These are phyloP conservation scores for Cercis canadensis DNA, from an alignment of 306 rosid genomes.

Conservation along the genomic window DNA sequence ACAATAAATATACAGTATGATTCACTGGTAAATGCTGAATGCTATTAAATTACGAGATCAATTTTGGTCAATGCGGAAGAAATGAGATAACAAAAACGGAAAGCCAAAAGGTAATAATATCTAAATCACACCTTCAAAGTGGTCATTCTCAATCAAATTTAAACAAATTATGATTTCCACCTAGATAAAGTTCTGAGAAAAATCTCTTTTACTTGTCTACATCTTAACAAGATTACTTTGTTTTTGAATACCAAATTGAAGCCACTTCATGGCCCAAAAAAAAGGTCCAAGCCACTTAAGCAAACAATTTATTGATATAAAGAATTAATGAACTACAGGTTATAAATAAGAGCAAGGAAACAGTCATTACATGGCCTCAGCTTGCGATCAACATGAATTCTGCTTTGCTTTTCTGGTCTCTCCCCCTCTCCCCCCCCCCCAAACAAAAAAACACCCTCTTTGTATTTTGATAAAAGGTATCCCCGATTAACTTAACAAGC, in stretches of 20 bases:
- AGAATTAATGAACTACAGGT: no score
- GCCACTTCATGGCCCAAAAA: no score
- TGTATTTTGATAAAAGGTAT: no score
- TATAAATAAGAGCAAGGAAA: no score
- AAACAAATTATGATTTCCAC: no score
- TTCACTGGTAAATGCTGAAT: background rate
- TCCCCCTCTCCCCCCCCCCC: no score
- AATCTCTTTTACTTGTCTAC: conserved; percentile 2
- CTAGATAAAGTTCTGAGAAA: no score
- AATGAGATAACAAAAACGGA: conserved; percentile 13
- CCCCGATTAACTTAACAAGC: background rate
- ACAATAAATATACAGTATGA: conserved; percentile 17
- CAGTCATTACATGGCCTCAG: background rate
- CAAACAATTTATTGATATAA: no score
- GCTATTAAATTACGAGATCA: conserved; percentile 1
- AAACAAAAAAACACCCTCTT: no score
- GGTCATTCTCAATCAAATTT: no score
- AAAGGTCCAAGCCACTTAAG: no score
- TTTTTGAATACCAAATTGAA: background rate
- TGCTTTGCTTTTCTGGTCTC: no score
- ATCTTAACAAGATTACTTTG: conserved; percentile 12
- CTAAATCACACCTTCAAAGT: conserved; percentile 12
- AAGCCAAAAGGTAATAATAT: conserved; percentile 10
- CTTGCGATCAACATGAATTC: background rate
- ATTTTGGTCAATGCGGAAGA: conserved; percentile 1